These are phyloP conservation scores for Penicillium sp. DNA, from an alignment of 2,329 filamentous ascomycete genomes.

Conservation along the genomic window DNA sequence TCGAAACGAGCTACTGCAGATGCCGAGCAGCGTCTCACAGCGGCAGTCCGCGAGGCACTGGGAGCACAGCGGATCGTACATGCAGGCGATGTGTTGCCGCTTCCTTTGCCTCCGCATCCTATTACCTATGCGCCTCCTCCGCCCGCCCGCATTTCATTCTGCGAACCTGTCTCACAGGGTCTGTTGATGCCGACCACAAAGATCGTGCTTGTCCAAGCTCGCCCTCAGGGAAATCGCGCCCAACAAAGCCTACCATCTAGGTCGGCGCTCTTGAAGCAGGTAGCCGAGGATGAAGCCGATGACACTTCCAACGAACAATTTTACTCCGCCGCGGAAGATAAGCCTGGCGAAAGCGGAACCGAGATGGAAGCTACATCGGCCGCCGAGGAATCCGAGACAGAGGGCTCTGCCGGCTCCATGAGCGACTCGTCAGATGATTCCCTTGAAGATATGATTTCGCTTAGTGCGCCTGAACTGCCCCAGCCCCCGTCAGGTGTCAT, in stretches of 20 bases:
- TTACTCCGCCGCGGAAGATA: conserved; percentile 86
- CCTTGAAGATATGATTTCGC: conserved; percentile 88
- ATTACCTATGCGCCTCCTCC: conserved; percentile 82
- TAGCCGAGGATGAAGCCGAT: conserved; percentile 64
- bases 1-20: conserved; percentile 38
- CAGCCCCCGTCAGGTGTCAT: conserved; percentile 77
- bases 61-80: conserved; percentile 75
- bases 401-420: conserved; percentile 51
- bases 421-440: conserved; percentile 90
- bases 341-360: conserved; percentile 45
- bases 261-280: conserved; percentile 60
- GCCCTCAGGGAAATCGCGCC: conserved; percentile 41
- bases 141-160: conserved; percentile 86
- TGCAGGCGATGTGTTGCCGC: conserved; percentile 76
- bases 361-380: conserved; percentile 57
- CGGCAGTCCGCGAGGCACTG: conserved; percentile 73
- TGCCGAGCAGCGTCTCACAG: conserved; percentile 61
- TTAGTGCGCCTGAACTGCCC: conserved; percentile 76
- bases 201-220: conserved; percentile 70
- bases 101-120: conserved; percentile 75
- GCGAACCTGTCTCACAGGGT: conserved; percentile 91
- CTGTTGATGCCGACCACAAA: conserved; percentile 74
- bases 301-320: conserved; percentile 89
- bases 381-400: conserved; percentile 64
- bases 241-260: conserved; percentile 49